Evolutionary conservation across 371 early-diverging fungal species (phyloP).

Genomic region (Fennellomyces sp.): DNA sequence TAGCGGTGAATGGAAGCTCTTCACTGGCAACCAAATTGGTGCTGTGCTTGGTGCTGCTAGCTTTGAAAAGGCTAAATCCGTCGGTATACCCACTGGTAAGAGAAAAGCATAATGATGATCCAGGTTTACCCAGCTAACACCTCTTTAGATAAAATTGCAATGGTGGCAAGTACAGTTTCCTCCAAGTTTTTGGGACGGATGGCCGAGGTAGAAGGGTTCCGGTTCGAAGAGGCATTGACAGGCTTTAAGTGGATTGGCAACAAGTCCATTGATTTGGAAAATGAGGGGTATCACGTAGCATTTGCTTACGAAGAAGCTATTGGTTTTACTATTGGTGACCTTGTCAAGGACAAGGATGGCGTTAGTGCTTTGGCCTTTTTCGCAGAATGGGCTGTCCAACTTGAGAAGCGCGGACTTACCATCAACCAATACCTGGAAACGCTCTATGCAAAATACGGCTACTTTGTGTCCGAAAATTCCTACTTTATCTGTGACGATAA

Average conservation of each 20-base stretch:
- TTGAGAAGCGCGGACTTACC: conserved; percentile 65
- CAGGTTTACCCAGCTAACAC: not conserved
- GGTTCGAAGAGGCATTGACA: conserved; percentile 90
- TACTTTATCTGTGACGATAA: conserved; percentile 89
- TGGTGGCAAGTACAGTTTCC: conserved; percentile 91
- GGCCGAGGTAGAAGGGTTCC: conserved; percentile 78
- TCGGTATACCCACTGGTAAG: conserved; percentile 55
- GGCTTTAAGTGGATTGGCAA: conserved; percentile 98
- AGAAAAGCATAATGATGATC: no score
- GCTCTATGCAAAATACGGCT: conserved; percentile 86
- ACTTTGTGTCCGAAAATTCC: conserved; percentile 83
- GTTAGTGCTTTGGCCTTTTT: conserved; percentile 83
- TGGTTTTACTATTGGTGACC: conserved; percentile 79
- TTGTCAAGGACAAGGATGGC: conserved; percentile 88
- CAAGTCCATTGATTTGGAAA: conserved; percentile 66
- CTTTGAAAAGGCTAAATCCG: conserved; percentile 60
- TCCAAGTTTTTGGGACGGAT: conserved; percentile 84
- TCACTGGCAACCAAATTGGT: conserved; percentile 94
- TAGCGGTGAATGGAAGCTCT: conserved; percentile 78
- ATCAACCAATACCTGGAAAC: conserved; percentile 70
- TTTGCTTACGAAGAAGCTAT: conserved; percentile 97
- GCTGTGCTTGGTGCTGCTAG: conserved; percentile 78
- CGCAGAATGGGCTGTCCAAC: conserved; percentile 77
- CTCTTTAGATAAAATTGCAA: conserved; percentile 61
- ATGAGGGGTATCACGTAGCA: conserved; percentile 62